Base-by-base conservation (phyloP, 208 protist species). In the Angomonas deanei region DNA sequence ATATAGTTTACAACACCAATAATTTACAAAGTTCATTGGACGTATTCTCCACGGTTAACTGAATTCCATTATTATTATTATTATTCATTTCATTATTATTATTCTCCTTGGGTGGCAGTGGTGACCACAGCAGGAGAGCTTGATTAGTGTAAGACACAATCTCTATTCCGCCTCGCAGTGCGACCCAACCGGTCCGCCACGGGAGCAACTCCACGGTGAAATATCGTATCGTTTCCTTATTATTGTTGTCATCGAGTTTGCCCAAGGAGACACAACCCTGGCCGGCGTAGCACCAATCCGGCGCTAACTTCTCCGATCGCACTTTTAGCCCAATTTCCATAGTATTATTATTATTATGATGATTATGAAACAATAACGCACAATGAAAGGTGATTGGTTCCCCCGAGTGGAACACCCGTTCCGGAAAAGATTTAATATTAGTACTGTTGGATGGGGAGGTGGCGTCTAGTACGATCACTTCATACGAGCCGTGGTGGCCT, bases 211-310 rank as follows among this genome's bases (percentile, higher is more conserved):
- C 70, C 10, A 93, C 49, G 31, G 64, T 46, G 32, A 83, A 89
- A 48, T 53, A 53, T 8, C 8, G 34, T 8, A 15, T 42, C 10
- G 34, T 8, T 24, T 4, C 23, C n/a, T 78, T 19, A 1, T 36
- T 48, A 21, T 73, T 66, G 31, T 38, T 46, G 0, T 69, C 38
- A n/a, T 77, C 63, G 28, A 84, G 26, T 27, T 54, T 15, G 2
- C 78, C 82, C 17, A 90, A 57, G 3, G 69, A 74, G 28, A 47
- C 63, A n/a, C 78, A 19, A n/a, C 78, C 66, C 6, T 77, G 71
- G 0, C 83, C 86, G n/a, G 76, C 66, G 76, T 93, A 90, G 47
- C 89, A 65, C 70, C 67, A 85, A 42, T 77, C 60, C 38, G 82
- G 78, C 5, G 70, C 78, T 38, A 93, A 65, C 21, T 60, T 38